A percentile compares a stretch with the other conserved stretches of the same genome.
Conservation (phyloP, 768 basidiomycete genomes). For the Suillus discolor region DNA sequence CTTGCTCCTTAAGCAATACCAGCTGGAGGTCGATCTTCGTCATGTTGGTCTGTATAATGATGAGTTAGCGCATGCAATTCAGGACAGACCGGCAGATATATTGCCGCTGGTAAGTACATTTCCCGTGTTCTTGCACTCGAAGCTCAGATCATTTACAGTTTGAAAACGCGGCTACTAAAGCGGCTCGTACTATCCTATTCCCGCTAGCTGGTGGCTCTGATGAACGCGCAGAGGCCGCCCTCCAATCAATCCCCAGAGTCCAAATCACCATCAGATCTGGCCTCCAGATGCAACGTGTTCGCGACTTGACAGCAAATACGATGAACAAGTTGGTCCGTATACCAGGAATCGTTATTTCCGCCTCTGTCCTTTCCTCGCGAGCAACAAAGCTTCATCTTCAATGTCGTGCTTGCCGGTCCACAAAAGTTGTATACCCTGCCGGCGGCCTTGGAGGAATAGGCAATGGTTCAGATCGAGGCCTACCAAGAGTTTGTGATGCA, state of each 20-base stretch:
- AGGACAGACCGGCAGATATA: conserved; percentile 87
- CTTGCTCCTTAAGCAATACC: conserved; percentile 83
- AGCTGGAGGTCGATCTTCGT: conserved; percentile 84
- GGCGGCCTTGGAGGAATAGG: conserved; percentile 87
- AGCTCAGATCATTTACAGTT: conserved; percentile 53
- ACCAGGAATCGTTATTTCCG: conserved; percentile 97
- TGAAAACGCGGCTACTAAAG: conserved; percentile 86
- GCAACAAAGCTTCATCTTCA: conserved; percentile 92
- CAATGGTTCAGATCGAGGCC: conserved; percentile 77
- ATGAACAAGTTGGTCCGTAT: conserved; percentile 96
- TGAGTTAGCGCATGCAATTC: conserved; percentile 88
- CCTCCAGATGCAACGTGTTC: conserved; percentile 90
- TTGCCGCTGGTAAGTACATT: conserved; percentile 71
- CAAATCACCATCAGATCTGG: conserved; percentile 91
- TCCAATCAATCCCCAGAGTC: conserved; percentile 63
- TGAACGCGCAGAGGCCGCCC: conserved; percentile 47
- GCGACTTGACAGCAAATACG: conserved; percentile 90
- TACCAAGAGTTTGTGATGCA: conserved; percentile 89
- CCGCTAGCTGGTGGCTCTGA: conserved; percentile 65
- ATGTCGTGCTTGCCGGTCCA: conserved; percentile 86
- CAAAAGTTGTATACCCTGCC: conserved; percentile 75
- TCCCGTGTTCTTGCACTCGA: not conserved
- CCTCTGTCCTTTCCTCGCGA: conserved; percentile 89
- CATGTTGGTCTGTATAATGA: conserved; percentile 86
- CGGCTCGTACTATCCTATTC: conserved; percentile 81